These are phyloP conservation scores for Mycocentrospora acerina DNA, from an alignment of 2,329 filamentous ascomycete genomes.

Conservation along the genomic window DNA sequence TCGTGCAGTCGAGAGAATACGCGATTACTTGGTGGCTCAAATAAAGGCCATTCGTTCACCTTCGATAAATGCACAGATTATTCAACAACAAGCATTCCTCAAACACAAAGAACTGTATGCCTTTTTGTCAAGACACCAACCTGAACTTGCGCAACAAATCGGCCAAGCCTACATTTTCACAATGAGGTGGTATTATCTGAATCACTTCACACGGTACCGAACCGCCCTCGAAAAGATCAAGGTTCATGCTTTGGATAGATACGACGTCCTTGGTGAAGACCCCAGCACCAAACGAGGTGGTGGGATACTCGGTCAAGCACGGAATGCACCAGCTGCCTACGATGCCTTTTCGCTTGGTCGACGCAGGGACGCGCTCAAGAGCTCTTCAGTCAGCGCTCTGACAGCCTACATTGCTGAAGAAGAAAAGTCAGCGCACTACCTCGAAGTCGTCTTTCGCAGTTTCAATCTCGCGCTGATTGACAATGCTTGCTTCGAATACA, in stretches of 20 bases:
- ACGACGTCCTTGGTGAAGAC: slow-evolving; percentile 80
- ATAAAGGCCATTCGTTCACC: slow-evolving; percentile 93
- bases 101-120: slow-evolving; percentile 84
- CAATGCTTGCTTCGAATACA: slow-evolving; percentile 93
- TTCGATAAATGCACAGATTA: slow-evolving; percentile 94
- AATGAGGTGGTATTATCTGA: slow-evolving; percentile 97
- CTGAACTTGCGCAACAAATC: slow-evolving; percentile 84
- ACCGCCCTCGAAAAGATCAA: slow-evolving; percentile 82
- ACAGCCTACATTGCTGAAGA: slow-evolving; percentile 91
- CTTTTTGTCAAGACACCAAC: slow-evolving; percentile 81
- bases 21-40: slow-evolving; percentile 91
- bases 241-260: slow-evolving; percentile 78
- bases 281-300: slow-evolving; percentile 65
- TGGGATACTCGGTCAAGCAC: slow-evolving; percentile 29
- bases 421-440: slow-evolving; percentile 79
- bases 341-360: slow-evolving; percentile 89
- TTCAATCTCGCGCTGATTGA: slow-evolving; percentile 94
- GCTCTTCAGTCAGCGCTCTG: slow-evolving; percentile 71
- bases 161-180: slow-evolving; percentile 94
- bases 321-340: slow-evolving; percentile 61
- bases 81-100: slow-evolving; percentile 89
- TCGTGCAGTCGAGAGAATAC: slow-evolving; percentile 90
- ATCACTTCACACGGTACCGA: slow-evolving; percentile 86
- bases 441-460: slow-evolving; percentile 88
- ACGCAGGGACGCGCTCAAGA: slow-evolving; percentile 78